These are phyloP conservation scores for Crithidia acanthocephali DNA, from an alignment of 208 protist genomes.

Conservation along the genomic window DNA sequence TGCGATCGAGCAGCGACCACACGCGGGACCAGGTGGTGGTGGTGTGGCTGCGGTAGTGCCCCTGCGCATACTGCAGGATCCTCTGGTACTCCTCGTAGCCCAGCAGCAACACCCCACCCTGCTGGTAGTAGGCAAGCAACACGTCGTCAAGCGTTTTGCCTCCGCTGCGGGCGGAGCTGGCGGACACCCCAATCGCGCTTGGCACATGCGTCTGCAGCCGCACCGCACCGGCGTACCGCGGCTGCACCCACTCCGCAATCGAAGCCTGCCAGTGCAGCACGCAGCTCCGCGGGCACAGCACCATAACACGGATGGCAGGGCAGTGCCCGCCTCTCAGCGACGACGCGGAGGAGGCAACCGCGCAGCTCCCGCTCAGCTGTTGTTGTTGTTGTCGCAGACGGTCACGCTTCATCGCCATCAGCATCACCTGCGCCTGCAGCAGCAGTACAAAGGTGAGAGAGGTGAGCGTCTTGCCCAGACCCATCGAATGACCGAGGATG, in stretches of 20 bases:
- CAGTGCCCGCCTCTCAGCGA: conserved; percentile 26
- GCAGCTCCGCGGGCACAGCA: conserved; percentile 78
- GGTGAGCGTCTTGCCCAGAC: conserved; percentile 88
- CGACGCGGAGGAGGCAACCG: background rate
- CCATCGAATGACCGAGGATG: conserved; percentile 91
- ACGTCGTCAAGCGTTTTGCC: conserved; percentile 31
- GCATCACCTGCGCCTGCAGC: conserved; percentile 56
- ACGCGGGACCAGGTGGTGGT: conserved; percentile 32
- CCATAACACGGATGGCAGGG: conserved; percentile 58
- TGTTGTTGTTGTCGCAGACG: conserved; percentile 25
- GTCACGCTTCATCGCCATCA: conserved; percentile 43
- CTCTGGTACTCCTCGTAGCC: conserved; percentile 89
- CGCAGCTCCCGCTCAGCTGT: background rate
- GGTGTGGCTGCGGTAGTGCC: conserved; percentile 15
- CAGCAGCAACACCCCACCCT: conserved; percentile 77
- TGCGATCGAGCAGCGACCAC: conserved; percentile 41
- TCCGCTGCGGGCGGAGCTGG: conserved; percentile 9
- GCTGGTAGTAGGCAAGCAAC: conserved; percentile 50
- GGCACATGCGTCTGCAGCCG: conserved; percentile 51
- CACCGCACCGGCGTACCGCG: conserved; percentile 42
- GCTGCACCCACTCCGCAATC: conserved; percentile 66
- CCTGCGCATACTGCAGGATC: conserved; percentile 32
- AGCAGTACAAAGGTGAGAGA: conserved; percentile 72
- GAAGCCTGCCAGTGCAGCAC: conserved; percentile 72
- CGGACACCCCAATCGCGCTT: conserved; percentile 29